These are phyloP conservation scores for Aspergillus floridensis DNA, from an alignment of 2,329 filamentous ascomycete species.

Conservation along the genomic window DNA sequence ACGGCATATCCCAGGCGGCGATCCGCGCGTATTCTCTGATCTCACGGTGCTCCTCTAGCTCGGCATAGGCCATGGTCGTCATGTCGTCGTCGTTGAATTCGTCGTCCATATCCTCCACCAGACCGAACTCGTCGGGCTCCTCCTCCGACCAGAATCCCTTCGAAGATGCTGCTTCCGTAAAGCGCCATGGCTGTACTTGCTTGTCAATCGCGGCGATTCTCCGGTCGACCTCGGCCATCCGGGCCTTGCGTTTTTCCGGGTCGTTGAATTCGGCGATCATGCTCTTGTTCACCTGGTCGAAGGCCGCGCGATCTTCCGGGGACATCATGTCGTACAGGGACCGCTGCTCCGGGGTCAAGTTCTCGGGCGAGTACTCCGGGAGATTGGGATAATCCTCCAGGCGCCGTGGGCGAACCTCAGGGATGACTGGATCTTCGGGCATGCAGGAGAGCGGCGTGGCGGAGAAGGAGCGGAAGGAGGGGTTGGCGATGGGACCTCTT, in stretches of 20 bases:
- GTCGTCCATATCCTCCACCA: constrained; percentile 54
- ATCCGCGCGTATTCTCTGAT: constrained; percentile 83
- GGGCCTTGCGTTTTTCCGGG: constrained; percentile 25
- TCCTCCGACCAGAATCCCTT: constrained; percentile 46
- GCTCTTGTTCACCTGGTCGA: constrained; percentile 36
- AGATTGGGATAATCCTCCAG: constrained; percentile 29
- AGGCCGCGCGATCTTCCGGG: constrained; percentile 36
- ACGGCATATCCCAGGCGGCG: constrained; percentile 92
- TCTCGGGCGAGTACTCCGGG: constrained; percentile 39
- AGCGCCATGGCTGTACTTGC: constrained; percentile 24
- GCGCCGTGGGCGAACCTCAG: constrained; percentile 25
- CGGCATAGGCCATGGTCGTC: constrained; percentile 74
- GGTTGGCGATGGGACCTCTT: constrained; percentile 25
- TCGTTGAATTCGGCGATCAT: constrained; percentile 41
- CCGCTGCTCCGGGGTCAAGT: constrained; percentile 32
- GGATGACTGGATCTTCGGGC: constrained; percentile 33
- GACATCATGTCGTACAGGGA: constrained; percentile 41
- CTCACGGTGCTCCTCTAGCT: constrained; percentile 85
- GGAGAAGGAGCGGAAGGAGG: constrained; percentile 34
- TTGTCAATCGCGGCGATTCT: constrained; percentile 33
- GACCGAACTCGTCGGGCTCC: constrained; percentile 44
- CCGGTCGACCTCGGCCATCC: constrained; percentile 34
- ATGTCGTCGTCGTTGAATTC: constrained; percentile 74
- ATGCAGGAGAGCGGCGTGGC: constrained; percentile 32
- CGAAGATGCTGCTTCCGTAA: constrained; percentile 11